A percentile compares a stretch with the other conserved stretches of the same genome.
Conservation (phyloP, 2,329 filamentous ascomycete genomes). For the Calonectria fujianensis region DNA sequence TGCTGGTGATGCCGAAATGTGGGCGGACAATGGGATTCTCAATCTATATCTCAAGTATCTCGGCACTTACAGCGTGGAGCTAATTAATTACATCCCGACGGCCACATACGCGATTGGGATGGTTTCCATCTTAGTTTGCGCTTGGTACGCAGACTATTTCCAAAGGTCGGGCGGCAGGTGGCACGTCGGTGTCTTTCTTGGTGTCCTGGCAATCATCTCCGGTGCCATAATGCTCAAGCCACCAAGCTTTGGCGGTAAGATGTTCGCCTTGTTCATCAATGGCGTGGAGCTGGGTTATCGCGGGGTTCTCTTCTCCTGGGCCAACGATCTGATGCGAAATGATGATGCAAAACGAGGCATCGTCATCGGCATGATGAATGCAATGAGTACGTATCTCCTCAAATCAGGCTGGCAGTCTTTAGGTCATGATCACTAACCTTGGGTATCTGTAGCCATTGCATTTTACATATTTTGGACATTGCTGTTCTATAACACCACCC, state of each 20-base stretch:
- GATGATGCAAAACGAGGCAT: constrained; percentile 44
- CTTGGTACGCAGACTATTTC: constrained; percentile 19
- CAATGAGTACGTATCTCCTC: constrained; percentile 2
- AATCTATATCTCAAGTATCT: constrained; percentile 57
- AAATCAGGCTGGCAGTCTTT: neutral
- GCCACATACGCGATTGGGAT: constrained; percentile 49
- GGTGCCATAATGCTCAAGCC: constrained; percentile 43
- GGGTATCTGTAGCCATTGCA: constrained; percentile 22
- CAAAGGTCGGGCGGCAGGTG: constrained; percentile 14
- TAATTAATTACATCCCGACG: constrained; percentile 71
- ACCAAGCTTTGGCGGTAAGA: constrained; percentile 25
- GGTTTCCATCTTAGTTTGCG: constrained; percentile 26
- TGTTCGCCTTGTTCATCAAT: constrained; percentile 42
- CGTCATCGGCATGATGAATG: constrained; percentile 42
- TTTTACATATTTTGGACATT: constrained; percentile 42
- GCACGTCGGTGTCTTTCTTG: constrained; percentile 40
- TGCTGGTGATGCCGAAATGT: constrained; percentile 35
- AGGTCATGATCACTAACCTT: neutral
- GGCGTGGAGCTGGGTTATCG: constrained; percentile 37
- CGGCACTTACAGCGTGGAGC: constrained; percentile 54
- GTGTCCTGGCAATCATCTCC: constrained; percentile 35
- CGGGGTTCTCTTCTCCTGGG: constrained; percentile 43
- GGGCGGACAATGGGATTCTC: constrained; percentile 32
- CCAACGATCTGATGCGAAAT: constrained; percentile 34
- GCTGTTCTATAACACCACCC: constrained; percentile 35